Evolutionary conservation across 257 asterid species (phyloP), one percentile per base, ranked within the genome.

Genomic region (Paulownia fortunei): DNA sequence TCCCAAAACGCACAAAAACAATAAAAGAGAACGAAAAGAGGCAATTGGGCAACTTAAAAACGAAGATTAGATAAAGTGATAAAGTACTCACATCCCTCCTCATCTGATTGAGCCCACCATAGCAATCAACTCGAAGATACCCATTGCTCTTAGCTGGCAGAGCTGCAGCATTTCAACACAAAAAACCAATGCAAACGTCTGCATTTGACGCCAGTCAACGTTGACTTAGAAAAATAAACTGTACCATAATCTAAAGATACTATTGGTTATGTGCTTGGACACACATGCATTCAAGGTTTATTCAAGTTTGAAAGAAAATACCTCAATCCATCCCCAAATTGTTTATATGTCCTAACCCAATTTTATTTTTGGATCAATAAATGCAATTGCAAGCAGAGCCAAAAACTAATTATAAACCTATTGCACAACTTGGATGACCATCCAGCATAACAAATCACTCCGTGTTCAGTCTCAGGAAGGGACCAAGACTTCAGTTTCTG

Each of bases 81-180:
- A 12, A 36, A 82, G 73, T 27, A 88, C 97, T 88, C 76, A 96
- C 99, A 81, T 96, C 99, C 87, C 99, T 89, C 87, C 98, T 93
- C 99, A 96, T 93, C 90, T 96, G 99, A 85, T 96, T 96, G 84
- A 96, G 99, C 69, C 99, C 99, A 78, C 99, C 99, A 79, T 90
- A 96, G 90, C 99, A 96, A 88, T 96, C 98, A 82, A 96, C 93
- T 55, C 99, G 92, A 79, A 96, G 79, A 76, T 92, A 96, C 60
- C 99, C 98, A 82, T 93, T 96, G 72, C 82, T 88, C 84, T 87
- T 84, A 74, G 84, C 92, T 81, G 94, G 92, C 81, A 90, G 87
- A 84, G 92, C 99, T 96, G 98, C 94, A 95, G 93, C 97, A 93
- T 92, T 88, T 91, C 87, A 91, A 93, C 94, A 93, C 83, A 88